Conservation (phyloP, 345 rosid species). For the Ceriops decandra region DNA sequence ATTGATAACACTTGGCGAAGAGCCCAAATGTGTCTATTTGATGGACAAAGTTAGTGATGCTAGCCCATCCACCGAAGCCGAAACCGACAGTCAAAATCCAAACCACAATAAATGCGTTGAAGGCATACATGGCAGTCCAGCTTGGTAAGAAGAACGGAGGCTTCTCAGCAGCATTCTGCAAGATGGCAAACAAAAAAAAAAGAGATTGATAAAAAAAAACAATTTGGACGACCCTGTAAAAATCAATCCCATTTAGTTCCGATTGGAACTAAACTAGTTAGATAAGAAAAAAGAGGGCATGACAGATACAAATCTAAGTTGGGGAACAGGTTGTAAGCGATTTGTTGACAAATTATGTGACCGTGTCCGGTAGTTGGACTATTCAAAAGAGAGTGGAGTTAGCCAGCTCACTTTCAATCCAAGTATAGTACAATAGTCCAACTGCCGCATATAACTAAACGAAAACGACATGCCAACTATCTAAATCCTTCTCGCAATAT, state of each 20-base stretch:
- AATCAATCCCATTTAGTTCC: no score
- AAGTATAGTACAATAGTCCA: slow-evolving; percentile 13
- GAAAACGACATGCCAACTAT: slow-evolving; percentile 48
- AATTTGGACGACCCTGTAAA: no score
- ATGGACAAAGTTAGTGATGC: slow-evolving; percentile 77
- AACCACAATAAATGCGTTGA: slow-evolving; percentile 62
- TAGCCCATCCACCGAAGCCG: slow-evolving; percentile 96
- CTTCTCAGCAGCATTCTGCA: slow-evolving; percentile 95
- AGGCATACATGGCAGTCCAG: slow-evolving; percentile 81
- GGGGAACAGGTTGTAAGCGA: no score
- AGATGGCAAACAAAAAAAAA: background rate
- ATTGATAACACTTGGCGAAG: slow-evolving; percentile 96
- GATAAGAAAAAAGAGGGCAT: no score
- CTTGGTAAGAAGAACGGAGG: slow-evolving; percentile 83
- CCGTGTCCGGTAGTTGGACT: no score
- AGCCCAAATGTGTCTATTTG: slow-evolving; percentile 92
- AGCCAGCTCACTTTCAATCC: slow-evolving; percentile 22
- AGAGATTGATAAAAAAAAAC: background rate
- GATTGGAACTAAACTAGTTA: no score
- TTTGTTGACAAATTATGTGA: no score
- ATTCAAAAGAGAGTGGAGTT: background rate
- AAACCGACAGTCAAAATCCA: slow-evolving; percentile 92
- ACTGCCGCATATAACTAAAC: slow-evolving; percentile 47
- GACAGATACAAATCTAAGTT: no score
- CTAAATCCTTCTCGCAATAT: slow-evolving; percentile 27